These are phyloP conservation scores for Acanthamoeba lugdunensis DNA, from an alignment of 208 protist species.

Conservation along the genomic window DNA sequence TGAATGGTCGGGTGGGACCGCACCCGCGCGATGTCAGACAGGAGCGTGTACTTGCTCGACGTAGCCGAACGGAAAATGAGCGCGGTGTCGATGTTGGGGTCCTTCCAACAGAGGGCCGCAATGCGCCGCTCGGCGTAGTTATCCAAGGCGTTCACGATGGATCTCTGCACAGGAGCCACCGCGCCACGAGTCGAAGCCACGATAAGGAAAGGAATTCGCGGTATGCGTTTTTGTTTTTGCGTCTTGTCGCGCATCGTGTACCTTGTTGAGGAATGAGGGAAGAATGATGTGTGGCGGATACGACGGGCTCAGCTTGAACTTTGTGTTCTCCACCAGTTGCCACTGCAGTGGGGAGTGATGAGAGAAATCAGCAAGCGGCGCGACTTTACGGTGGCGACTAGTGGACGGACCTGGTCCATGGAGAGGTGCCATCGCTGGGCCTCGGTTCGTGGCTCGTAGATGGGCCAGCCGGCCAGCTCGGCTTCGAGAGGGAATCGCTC, in stretches of 20 bases:
- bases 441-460: constrained; percentile 10
- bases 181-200: too few relatives aligned
- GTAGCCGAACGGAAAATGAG: constrained; percentile 32
- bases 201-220: background rate
- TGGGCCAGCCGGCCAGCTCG: constrained; percentile 53
- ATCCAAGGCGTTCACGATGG: background rate
- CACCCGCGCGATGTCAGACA: constrained; percentile 26
- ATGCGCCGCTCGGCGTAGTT: background rate
- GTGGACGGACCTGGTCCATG: background rate
- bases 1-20: background rate
- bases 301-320: constrained; percentile 37
- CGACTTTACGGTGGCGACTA: background rate
- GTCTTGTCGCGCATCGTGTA: background rate
- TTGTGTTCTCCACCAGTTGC: constrained; percentile 60
- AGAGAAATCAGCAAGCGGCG: background rate
- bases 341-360: background rate
- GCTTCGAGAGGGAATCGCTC: constrained; percentile 47
- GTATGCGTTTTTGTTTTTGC: background rate
- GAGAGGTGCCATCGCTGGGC: background rate
- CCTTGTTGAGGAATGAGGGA: constrained; percentile 22
- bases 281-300: constrained; percentile 50
- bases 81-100: background rate
- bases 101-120: constrained; percentile 52
- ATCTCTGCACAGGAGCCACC: background rate
- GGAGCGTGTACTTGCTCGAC: background rate